Conservation (phyloP, 495 filamentous ascomycete species). For the Astrothelium macrocarpum region DNA sequence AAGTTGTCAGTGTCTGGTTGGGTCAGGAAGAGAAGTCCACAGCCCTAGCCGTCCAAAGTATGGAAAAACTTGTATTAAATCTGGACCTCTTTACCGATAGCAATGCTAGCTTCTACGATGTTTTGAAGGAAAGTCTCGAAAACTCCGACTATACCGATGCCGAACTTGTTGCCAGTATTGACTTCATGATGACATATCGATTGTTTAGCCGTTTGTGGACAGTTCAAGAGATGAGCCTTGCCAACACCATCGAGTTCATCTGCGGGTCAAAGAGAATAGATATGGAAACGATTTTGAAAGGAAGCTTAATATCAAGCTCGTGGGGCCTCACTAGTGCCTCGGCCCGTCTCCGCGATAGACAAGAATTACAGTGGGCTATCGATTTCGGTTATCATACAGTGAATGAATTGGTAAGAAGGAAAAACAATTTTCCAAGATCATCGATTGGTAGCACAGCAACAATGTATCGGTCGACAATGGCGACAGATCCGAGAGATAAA, state of each 20-base stretch:
- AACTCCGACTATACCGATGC: background rate
- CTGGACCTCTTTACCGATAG: background rate
- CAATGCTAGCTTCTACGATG: background rate
- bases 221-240: background rate
- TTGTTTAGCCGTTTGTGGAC: background rate
- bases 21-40: constrained; percentile 10
- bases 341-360: background rate
- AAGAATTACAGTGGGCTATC: background rate
- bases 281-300: background rate
- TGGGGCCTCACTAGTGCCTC: background rate
- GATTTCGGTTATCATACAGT: background rate
- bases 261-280: background rate
- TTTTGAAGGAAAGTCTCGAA: background rate
- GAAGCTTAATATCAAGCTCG: background rate
- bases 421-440: background rate
- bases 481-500: background rate
- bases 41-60: background rate
- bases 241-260: background rate
- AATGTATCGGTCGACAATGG: background rate
- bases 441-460: background rate
- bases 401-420: background rate
- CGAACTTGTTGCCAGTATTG: background rate
- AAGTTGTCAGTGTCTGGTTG: constrained; percentile 28
- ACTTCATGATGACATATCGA: background rate
- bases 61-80: background rate